Base-by-base conservation (phyloP, 2,329 filamentous ascomycete genomes). In the Dactylellina haptotyla region DNA sequence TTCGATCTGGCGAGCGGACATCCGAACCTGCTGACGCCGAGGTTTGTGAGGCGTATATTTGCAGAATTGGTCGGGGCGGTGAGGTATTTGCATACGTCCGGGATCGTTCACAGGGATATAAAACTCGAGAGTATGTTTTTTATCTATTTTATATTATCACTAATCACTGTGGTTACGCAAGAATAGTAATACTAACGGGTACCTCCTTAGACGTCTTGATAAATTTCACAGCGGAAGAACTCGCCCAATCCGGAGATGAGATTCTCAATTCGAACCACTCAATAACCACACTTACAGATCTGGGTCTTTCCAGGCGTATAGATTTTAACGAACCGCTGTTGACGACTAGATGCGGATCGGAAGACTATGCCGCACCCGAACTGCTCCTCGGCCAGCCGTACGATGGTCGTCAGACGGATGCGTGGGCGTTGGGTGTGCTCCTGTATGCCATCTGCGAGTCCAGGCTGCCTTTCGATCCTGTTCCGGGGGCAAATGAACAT, bases 301-400 rank as follows among this genome's bases (percentile, higher is more conserved):
- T 99, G 10, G 95, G 95, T 12, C 87, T 99, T 10, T 96, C 93
- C 2, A 87, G 94, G 62, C 89, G 90, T 34, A 91, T 98, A 39
- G 87, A 92, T 14, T 78, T 78, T 37, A 89, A 92, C 75, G 92
- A 92, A 58, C 92, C 96, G 76, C 89, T 94, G 73, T 86, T 99
- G n/a, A 91, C 91, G 74, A 98, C 94, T 1, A 88, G 95, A 8
- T 99, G 95, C 80, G 95, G 95, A 30, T 96, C 91, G 41, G 95
- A 98, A 81, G 95, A 99, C 82, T 99, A 99, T 80, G 94, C 94
- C 1, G 94, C 95, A 0, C 95, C 95, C 0, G 95, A 99, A 80
- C 93, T 99, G 48, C 89, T 99, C 61, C 92, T 99, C 84, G 94
- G 94, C 23, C 92, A 97, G 79, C 88, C 92, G 5, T 99, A 99